phyloP scores from a whole-genome alignment of 1,139 yeast genomes.

The Williopsis jadinii region DNA sequence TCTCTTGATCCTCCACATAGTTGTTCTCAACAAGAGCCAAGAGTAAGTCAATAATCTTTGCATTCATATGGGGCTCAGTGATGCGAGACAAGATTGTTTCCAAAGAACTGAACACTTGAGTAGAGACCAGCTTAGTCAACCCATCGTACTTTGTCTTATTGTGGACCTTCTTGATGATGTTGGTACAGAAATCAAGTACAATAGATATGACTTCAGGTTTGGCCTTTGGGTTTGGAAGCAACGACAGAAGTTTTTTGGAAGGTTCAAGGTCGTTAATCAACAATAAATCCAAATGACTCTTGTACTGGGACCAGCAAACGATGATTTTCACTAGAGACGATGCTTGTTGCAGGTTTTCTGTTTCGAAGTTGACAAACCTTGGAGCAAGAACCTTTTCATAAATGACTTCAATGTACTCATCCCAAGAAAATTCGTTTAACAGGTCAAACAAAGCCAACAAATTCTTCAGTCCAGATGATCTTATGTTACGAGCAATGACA shows the following conservation, averaged over 20 bases:
- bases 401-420: slow-evolving; percentile 41
- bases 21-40: slow-evolving; percentile 53
- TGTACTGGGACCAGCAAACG: slow-evolving; percentile 50
- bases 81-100: slow-evolving; percentile 40
- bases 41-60: slow-evolving; percentile 46
- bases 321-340: slow-evolving; percentile 72
- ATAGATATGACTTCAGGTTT: slow-evolving; percentile 60
- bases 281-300: slow-evolving; percentile 44
- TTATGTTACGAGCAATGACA: slow-evolving; percentile 45
- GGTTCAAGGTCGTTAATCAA: slow-evolving; percentile 52
- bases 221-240: slow-evolving; percentile 47
- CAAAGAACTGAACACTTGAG: slow-evolving; percentile 44
- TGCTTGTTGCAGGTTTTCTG: slow-evolving; percentile 75
- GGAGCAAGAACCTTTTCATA: slow-evolving; percentile 54
- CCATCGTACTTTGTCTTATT: slow-evolving; percentile 39
- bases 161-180: slow-evolving; percentile 35
- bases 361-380: slow-evolving; percentile 58
- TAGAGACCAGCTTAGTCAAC: slow-evolving; percentile 48
- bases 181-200: slow-evolving; percentile 51
- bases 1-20: slow-evolving; percentile 50
- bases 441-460: slow-evolving; percentile 42
- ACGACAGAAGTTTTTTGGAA: slow-evolving; percentile 45
- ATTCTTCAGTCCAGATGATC: slow-evolving; percentile 58
- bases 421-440: slow-evolving; percentile 55
- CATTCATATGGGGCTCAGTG: slow-evolving; percentile 43